Conservation (phyloP, 73 alveolate genomes). For the Diophrys sp. region DNA sequence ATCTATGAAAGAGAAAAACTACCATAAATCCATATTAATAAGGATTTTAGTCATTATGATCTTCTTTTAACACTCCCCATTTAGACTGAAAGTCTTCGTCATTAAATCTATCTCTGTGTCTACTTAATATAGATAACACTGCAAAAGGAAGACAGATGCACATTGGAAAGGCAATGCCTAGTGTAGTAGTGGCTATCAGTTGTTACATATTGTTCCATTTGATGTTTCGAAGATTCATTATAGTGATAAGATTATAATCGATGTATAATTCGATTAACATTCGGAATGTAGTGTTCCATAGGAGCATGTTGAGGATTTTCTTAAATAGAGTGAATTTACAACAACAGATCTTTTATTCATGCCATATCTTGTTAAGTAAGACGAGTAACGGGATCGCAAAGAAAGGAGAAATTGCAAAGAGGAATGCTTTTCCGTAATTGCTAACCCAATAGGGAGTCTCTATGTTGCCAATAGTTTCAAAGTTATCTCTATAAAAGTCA, state of each 20-base stretch:
- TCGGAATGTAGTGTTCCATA: neutral
- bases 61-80: neutral
- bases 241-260: neutral
- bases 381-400: neutral
- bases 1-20: neutral
- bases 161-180: neutral
- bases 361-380: neutral
- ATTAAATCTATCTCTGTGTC: neutral
- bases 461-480: neutral
- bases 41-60: neutral
- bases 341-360: neutral
- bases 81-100: neutral
- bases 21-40: neutral
- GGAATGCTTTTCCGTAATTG: neutral
- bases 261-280: neutral
- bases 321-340: too few species aligned
- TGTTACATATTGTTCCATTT: neutral
- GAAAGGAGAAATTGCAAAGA: neutral
- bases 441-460: neutral
- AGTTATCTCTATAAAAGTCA: neutral
- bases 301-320: neutral
- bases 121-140: neutral
- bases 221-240: neutral
- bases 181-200: neutral
- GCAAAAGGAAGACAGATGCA: neutral